A percentile compares a stretch with the other conserved stretches of the same genome.
phyloP scores from a whole-genome alignment of 208 protist genomes.

The Trichomonas gallinae region DNA sequence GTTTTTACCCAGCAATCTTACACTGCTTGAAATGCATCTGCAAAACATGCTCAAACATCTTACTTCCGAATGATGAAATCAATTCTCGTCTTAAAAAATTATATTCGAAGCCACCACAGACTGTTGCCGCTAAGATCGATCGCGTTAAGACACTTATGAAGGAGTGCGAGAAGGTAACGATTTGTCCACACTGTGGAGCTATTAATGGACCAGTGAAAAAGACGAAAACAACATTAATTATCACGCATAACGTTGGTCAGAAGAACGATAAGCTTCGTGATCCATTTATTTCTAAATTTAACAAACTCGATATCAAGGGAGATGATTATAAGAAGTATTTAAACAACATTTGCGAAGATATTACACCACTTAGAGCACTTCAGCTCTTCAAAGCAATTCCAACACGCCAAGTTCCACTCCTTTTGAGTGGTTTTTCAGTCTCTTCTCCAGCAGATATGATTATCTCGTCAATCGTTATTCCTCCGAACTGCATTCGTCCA shows the following conservation, averaged over 20 bases:
- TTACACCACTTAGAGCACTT: constrained; percentile 17
- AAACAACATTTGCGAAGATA: constrained; percentile 24
- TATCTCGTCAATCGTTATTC: constrained; percentile 73
- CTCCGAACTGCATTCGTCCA: constrained; percentile 84
- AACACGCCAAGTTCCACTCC: constrained; percentile 65
- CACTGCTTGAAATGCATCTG: constrained; percentile 85
- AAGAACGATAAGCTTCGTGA: constrained; percentile 24
- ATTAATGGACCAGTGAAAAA: constrained; percentile 70
- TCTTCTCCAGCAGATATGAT: constrained; percentile 65
- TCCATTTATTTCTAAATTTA: constrained; percentile 22
- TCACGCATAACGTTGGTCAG: constrained; percentile 51
- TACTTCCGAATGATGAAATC: constrained; percentile 31
- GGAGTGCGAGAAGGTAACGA: constrained; percentile 39
- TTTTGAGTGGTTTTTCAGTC: constrained; percentile 47
- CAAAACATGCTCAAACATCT: constrained; percentile 58
- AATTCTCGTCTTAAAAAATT: background rate
- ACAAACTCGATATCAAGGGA: background rate
- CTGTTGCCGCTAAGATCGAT: background rate
- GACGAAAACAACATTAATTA: constrained; percentile 47
- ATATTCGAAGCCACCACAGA: background rate
- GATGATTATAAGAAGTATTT: background rate
- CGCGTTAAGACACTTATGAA: constrained; percentile 1
- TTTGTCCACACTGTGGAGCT: constrained; percentile 73
- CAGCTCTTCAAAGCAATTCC: constrained; percentile 54
- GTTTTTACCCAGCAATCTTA: constrained; percentile 74